These are phyloP conservation scores for Dactylellina leptospora DNA, from an alignment of 2,329 filamentous ascomycete species.

Conservation along the genomic window DNA sequence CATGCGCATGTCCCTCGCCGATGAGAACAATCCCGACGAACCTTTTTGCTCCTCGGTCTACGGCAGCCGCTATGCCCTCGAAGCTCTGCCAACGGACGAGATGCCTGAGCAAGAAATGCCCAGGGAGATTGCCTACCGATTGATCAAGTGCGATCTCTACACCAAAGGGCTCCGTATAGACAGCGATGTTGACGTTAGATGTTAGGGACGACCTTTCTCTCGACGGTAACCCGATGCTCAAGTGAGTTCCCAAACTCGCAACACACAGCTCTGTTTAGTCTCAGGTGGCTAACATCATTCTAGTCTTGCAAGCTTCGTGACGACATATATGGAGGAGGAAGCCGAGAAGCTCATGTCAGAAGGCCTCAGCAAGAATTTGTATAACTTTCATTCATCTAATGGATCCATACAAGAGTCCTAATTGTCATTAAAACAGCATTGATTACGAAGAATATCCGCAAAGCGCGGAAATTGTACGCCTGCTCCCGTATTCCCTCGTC, in stretches of 20 bases:
- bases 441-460: slow-evolving; percentile 87
- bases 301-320: slow-evolving; percentile 90
- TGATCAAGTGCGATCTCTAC: slow-evolving; percentile 74
- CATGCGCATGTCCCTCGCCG: slow-evolving; percentile 43
- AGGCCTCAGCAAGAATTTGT: slow-evolving; percentile 89
- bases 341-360: slow-evolving; percentile 95
- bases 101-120: slow-evolving; percentile 95
- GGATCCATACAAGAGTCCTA: neutral
- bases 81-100: slow-evolving; percentile 81
- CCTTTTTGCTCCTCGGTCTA: slow-evolving; percentile 82
- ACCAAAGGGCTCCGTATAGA: neutral
- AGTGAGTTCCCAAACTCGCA: slow-evolving; percentile 64
- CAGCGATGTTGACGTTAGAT: neutral
- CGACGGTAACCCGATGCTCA: slow-evolving; percentile 89
- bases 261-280: no score
- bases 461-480: slow-evolving; percentile 72
- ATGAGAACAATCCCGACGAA: slow-evolving; percentile 60
- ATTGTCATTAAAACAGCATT: slow-evolving; percentile 66
- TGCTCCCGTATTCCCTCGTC: no score
- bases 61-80: slow-evolving; percentile 80
- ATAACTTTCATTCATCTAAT: slow-evolving; percentile 57
- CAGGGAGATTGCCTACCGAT: slow-evolving; percentile 87
- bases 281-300: no score
- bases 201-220: slow-evolving; percentile 79
- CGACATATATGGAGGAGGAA: slow-evolving; percentile 97